Base-by-base conservation (phyloP, 805 yeast species). In the Tetrapisispora phaffii region DNA sequence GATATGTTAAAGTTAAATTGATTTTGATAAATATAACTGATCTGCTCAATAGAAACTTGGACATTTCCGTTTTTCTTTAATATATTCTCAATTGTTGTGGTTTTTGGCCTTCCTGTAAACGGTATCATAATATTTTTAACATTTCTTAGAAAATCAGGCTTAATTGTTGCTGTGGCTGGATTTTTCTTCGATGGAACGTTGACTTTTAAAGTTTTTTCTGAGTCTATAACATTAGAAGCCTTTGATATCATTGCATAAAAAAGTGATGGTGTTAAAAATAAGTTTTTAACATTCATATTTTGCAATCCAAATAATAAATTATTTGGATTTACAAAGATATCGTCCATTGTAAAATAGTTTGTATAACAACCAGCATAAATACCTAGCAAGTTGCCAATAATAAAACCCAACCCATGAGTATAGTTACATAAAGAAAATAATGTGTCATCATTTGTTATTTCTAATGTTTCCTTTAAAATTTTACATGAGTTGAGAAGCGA, bases 401-500 rank as follows among this genome's bases (percentile, higher is more conserved):
- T 66, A 59, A 93, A 89, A 0, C 99, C 99, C 23, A 90, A 63
- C 0, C 97, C 97, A 2, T 75, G 66, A 1, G 86, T 77, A 53
- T 89, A 90, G 37, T 94, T 77, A 8, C 86, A 94, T 62, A 96
- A 80, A 0, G 96, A 95, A 35, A 90, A 71, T 7, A 93, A 70
- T 0, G 96, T 82, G 34, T 78, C 76, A 29, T 75, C 73, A 34
- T 84, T 75, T 13, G 81, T 73, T 65, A 93, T 71, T 49, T 86
- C 90, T 57, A 96, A 85, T 0, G 97, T 90, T 59, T 90, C 97
- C 54, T 93, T 90, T 57, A 87, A 74, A 19, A 85, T 84, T 56
- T 89, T 87, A 63, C 97, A 88, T 62, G 85, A 75, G 2, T 86
- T 82, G 53, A 89, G 64, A 12, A 93, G 67, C 41, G 77, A 74